These are phyloP conservation scores for Taphrina flavorubra DNA, from an alignment of 1,139 yeast genomes.

Conservation along the genomic window DNA sequence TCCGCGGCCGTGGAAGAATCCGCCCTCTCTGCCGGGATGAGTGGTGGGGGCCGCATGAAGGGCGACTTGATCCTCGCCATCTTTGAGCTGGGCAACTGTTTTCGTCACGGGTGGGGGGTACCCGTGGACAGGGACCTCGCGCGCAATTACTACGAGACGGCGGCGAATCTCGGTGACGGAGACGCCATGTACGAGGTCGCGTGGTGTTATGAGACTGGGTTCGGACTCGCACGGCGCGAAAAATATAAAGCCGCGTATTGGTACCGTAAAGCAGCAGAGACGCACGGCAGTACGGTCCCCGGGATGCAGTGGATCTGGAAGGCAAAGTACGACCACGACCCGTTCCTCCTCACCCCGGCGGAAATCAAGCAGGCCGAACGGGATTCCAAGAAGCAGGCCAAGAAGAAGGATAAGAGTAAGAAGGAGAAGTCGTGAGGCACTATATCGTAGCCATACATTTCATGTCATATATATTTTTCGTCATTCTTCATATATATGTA, in stretches of 20 bases:
- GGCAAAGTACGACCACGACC: slow-evolving; percentile 59
- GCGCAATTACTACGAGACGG: slow-evolving; percentile 64
- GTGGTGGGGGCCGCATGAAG: slow-evolving; percentile 33
- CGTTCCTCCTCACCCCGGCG: slow-evolving; percentile 4
- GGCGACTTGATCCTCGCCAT: slow-evolving; percentile 56
- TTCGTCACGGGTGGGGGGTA: slow-evolving; percentile 66
- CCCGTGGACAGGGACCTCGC: slow-evolving; percentile 65
- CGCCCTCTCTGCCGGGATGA: slow-evolving; percentile 20
- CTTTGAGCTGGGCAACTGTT: slow-evolving; percentile 67
- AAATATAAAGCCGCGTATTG: slow-evolving; percentile 70
- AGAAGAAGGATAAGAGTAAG: background rate
- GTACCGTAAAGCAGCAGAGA: slow-evolving; percentile 71
- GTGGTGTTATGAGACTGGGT: slow-evolving; percentile 63
- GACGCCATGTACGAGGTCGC: slow-evolving; percentile 78
- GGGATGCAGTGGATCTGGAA: slow-evolving; percentile 83
- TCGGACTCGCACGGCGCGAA: slow-evolving; percentile 60
- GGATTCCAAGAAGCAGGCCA: background rate
- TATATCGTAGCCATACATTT: too few species aligned
- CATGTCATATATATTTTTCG: too few species aligned
- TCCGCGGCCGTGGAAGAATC: slow-evolving; percentile 27
- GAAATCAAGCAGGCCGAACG: background rate
- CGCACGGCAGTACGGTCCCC: slow-evolving; percentile 66
- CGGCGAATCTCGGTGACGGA: slow-evolving; percentile 71
- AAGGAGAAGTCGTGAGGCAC: slow-evolving; percentile 8
- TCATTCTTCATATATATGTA: background rate